phyloP scores from a whole-genome alignment of 805 yeast species.

The Zygosaccharomyces bailii region DNA sequence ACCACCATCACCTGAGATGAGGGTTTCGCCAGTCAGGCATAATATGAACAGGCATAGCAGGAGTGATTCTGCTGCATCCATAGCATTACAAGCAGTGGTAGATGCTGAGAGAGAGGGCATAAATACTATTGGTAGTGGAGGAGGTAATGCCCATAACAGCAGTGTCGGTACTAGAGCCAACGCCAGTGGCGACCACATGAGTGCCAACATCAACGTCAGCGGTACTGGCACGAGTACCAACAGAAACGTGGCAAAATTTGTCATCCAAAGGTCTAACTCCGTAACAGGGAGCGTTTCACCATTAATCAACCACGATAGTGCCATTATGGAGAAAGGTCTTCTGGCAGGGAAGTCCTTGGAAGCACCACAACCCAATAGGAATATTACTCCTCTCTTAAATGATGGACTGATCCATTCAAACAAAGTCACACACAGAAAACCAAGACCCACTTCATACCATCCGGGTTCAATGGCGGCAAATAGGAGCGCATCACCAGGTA shows the following conservation, averaged over 20 bases:
- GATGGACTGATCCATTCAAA: not conserved
- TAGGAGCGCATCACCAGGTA: conserved; percentile 1
- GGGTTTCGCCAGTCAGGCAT: conserved; percentile 23
- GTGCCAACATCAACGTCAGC: not conserved
- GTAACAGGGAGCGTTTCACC: conserved; percentile 21
- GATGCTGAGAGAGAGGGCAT: conserved; percentile 46
- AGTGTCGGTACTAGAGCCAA: not conserved
- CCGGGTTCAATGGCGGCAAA: conserved; percentile 39
- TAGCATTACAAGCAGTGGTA: conserved; percentile 70
- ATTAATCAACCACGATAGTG: conserved; percentile 26
- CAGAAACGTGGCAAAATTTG: conserved; percentile 11
- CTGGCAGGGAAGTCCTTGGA: conserved; percentile 5
- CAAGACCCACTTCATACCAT: conserved; percentile 82
- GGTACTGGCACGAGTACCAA: conserved; percentile 10
- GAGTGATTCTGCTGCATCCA: conserved; percentile 53
- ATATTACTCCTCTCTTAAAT: not conserved
- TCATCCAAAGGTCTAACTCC: conserved; percentile 38
- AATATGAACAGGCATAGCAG: conserved; percentile 34
- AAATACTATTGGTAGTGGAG: not conserved
- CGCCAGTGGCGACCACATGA: not conserved
- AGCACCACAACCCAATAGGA: conserved; percentile 19
- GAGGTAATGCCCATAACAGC: conserved; percentile 15
- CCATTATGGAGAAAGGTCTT: conserved; percentile 30
- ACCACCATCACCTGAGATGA: conserved; percentile 31
- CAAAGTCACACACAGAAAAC: conserved; percentile 45